Conservation (phyloP, 495 filamentous ascomycete species). For the Hypoxylon subgilvum region DNA sequence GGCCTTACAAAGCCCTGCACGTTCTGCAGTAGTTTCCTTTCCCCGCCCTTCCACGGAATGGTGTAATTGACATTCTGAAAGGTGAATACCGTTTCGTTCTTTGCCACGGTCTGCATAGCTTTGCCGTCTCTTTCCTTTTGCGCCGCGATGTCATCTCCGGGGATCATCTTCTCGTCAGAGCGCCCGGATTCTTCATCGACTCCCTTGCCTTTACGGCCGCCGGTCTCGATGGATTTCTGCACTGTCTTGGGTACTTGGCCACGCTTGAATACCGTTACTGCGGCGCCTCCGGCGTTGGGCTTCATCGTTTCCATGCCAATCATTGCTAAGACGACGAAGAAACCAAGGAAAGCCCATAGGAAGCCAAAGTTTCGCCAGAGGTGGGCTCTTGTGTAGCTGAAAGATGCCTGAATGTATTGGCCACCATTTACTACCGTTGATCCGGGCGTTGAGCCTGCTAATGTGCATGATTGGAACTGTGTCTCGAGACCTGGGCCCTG, state of each 20-base stretch:
- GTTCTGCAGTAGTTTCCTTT: conserved; percentile 64
- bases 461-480: conserved; percentile 61
- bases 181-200: conserved; percentile 33
- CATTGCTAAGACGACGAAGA: conserved; percentile 65
- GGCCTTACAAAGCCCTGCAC: conserved; percentile 75
- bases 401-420: conserved; percentile 60
- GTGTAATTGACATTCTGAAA: conserved; percentile 73
- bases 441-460: conserved; percentile 62
- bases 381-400: conserved; percentile 61
- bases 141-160: conserved; percentile 4
- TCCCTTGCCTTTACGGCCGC: conserved; percentile 17
- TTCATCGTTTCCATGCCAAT: conserved; percentile 72
- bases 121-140: conserved; percentile 15
- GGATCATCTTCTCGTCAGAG: conserved; percentile 14
- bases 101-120: conserved; percentile 22
- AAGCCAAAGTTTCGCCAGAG: conserved; percentile 77
- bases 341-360: conserved; percentile 67
- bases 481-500: conserved; percentile 4
- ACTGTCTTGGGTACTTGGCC: conserved; percentile 34
- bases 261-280: conserved; percentile 66
- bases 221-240: conserved; percentile 38
- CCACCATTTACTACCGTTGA: conserved; percentile 53
- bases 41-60: conserved; percentile 66
- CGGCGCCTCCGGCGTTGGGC: conserved; percentile 72
- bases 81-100: conserved; percentile 63